Conservation (phyloP, 305 asterid genomes). For the Fraxinus paxiana region DNA sequence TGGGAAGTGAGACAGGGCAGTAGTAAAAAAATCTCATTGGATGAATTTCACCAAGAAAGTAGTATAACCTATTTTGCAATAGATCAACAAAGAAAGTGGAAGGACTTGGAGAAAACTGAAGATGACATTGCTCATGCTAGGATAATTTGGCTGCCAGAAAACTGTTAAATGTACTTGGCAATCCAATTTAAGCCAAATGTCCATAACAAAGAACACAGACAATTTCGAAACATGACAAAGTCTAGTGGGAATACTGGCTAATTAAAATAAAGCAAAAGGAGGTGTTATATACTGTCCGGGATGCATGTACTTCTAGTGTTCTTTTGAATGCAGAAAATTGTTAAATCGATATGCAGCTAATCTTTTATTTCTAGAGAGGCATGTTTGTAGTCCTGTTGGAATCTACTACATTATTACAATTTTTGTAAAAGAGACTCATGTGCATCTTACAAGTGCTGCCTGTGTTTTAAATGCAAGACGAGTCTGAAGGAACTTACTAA, state of each 20-base stretch:
- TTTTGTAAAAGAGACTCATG: constrained; percentile 4
- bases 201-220: not conserved
- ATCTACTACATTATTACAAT: not conserved
- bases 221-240: not conserved
- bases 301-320: constrained; percentile 9
- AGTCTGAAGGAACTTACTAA: constrained; percentile 25
- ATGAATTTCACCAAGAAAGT: not conserved
- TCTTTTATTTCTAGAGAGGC: constrained; percentile 16
- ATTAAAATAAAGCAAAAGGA: not conserved
- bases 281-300: not conserved
- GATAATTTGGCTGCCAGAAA: constrained; percentile 3
- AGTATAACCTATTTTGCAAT: not conserved
- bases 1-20: not conserved
- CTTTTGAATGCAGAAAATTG: not conserved
- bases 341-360: not conserved
- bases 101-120: not conserved
- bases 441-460: constrained; percentile 1
- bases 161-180: not conserved
- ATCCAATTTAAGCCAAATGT: not conserved
- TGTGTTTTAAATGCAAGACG: constrained; percentile 14
- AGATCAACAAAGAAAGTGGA: not conserved
- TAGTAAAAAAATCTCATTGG: not conserved
- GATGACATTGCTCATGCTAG: not conserved
- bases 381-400: constrained; percentile 15
- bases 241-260: not conserved